phyloP scores from a whole-genome alignment of 768 basidiomycete species.

The Macrocybe gigantea region DNA sequence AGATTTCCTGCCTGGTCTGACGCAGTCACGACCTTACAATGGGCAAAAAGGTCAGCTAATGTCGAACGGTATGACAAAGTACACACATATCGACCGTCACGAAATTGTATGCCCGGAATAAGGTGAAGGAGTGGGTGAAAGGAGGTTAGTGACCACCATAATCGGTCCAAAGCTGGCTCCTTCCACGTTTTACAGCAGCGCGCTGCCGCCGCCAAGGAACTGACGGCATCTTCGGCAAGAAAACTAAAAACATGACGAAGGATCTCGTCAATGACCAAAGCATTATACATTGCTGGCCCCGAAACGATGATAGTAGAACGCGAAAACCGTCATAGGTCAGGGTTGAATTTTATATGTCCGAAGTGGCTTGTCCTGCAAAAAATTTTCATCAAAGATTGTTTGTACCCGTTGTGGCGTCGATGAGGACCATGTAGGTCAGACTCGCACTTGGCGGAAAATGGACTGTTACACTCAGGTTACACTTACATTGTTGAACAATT shows the following conservation, averaged over 20 bases:
- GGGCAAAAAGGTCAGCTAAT: background rate
- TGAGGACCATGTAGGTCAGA: too few species aligned
- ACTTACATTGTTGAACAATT: too few species aligned
- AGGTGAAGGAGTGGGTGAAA: slow-evolving; percentile 35
- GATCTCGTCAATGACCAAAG: slow-evolving; percentile 45
- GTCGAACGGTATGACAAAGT: background rate
- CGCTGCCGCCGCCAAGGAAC: slow-evolving; percentile 28
- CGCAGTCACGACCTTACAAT: slow-evolving; percentile 3
- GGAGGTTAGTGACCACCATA: slow-evolving; percentile 39
- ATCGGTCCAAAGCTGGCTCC: slow-evolving; percentile 39
- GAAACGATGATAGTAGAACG: too few species aligned
- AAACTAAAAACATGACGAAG: slow-evolving; percentile 35
- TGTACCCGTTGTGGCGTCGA: too few species aligned
- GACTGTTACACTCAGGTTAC: too few species aligned
- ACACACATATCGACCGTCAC: slow-evolving; percentile 29
- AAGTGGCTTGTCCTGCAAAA: too few species aligned
- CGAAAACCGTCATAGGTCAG: too few species aligned
- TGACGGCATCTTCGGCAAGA: slow-evolving; percentile 19
- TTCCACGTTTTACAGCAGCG: slow-evolving; percentile 41
- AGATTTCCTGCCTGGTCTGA: slow-evolving; percentile 12
- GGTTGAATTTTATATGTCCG: too few species aligned
- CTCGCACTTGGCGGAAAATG: too few species aligned
- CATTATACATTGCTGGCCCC: slow-evolving; percentile 30
- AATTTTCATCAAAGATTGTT: too few species aligned
- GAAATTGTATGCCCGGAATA: slow-evolving; percentile 21